Base-by-base conservation (phyloP, 495 filamentous ascomycete genomes). In the Letharia columbiana region DNA sequence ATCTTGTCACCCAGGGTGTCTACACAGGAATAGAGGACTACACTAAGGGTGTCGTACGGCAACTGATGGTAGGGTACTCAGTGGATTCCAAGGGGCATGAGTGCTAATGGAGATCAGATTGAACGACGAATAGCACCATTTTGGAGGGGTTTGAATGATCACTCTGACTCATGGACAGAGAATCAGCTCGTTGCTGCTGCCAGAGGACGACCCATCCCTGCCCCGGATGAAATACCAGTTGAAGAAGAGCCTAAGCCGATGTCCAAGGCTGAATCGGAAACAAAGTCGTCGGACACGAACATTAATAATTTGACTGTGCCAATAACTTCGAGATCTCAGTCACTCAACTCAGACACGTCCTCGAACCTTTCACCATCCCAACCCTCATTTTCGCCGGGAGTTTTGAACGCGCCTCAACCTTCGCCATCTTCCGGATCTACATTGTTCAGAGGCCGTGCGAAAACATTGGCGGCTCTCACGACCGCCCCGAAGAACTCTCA, bases 11-110 rank as follows among this genome's bases (percentile, higher is more conserved):
- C 0, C 86, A 96, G 75, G 94, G 94, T 35, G 88, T 91, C 49
- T 98, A 98, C 73, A 92, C 89, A 10, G 90, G 93, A 5, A 79
- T 86, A 23, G 94, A 98, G 75, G 94, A 98, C 75, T 98, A 91
- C 73, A 96, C 86, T 77, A 97, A 98, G 73, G 79, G 80, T 50
- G 81, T 92, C 41, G 94, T 98, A 52, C 85, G 95, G 70, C 93
- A 96, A 74, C 79, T 98, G 67, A 94, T 96, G 87, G 64, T 66
- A 47, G 13, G 41, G 42, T 13, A 49, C 6, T n/a, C 62, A n/a
- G 11, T 10, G 33, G 23, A 40, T 56, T 45, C 33, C 18, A 2
- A 8, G 2, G 31, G 17, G 42, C 4, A 74, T 96, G 91, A 18
- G 13, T 52, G 45, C 45, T 66, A 31, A 66, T 28, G 9, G 9